Percentiles rank a stretch among this genome's conserved stretches.
phyloP scores from a whole-genome alignment of 73 alveolate genomes.

The Paramecium tetraurelia region DNA sequence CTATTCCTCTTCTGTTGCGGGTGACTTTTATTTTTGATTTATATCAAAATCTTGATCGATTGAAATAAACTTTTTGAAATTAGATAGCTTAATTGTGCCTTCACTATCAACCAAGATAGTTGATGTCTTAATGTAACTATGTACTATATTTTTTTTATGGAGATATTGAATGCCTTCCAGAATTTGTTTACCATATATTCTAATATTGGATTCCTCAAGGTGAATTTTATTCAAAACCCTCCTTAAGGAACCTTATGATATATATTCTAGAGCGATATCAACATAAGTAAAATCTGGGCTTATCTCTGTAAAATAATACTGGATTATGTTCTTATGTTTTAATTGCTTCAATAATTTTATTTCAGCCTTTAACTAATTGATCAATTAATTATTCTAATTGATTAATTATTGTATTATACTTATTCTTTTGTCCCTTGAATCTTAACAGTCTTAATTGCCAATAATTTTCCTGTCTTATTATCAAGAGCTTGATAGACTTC shows the following conservation, averaged over 20 bases:
- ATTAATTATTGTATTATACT: background rate
- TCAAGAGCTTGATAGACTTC: constrained; percentile 79
- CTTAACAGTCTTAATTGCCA: constrained; percentile 82
- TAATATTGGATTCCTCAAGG: constrained; percentile 56
- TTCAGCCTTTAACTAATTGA: constrained; percentile 54
- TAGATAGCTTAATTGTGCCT: constrained; percentile 65
- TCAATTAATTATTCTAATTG: background rate
- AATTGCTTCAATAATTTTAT: constrained; percentile 56
- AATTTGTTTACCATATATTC: constrained; percentile 54
- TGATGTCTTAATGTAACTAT: constrained; percentile 60
- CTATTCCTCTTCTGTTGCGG: background rate
- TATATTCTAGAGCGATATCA: constrained; percentile 67
- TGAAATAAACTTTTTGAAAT: constrained; percentile 42
- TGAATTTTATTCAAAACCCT: constrained; percentile 62
- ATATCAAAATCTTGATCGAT: background rate
- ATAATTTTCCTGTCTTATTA: constrained; percentile 71
- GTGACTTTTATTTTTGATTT: background rate
- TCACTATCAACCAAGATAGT: constrained; percentile 59
- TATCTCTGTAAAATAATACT: constrained; percentile 63
- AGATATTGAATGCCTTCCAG: constrained; percentile 59
- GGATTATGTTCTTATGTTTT: constrained; percentile 61
- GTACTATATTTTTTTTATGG: constrained; percentile 57
- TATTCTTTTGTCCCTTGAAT: constrained; percentile 43
- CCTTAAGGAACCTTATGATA: constrained; percentile 61
- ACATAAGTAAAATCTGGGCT: constrained; percentile 57